phyloP scores from a whole-genome alignment of 257 asterid species.

The Scutellaria minor region DNA sequence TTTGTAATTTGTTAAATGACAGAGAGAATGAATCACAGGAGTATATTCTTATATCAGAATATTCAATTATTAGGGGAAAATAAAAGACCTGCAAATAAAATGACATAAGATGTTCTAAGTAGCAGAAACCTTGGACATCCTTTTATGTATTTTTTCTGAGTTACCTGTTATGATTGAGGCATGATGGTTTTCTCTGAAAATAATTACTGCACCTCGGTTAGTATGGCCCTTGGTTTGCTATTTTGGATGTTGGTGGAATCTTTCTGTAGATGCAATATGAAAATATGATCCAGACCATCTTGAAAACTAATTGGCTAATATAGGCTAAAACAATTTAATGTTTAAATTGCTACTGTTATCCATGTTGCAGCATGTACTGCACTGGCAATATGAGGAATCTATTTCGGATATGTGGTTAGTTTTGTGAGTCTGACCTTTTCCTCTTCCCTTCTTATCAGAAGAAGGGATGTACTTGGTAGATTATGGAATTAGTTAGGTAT shows the following conservation, averaged over 20 bases:
- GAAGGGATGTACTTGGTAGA: background rate
- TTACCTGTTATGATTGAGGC: background rate
- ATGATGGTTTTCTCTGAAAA: background rate
- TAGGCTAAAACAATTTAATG: background rate
- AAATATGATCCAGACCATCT: background rate
- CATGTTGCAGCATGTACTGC: background rate
- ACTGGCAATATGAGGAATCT: slow-evolving; percentile 9
- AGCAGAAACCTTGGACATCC: background rate
- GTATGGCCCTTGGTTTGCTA: background rate
- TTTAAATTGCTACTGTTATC: background rate
- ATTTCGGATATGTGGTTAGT: background rate
- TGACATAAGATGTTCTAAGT: background rate
- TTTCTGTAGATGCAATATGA: slow-evolving; percentile 1
- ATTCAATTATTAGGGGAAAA: too few relatives aligned
- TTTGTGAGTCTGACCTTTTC: slow-evolving; percentile 1
- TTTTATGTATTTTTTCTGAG: background rate
- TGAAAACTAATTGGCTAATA: background rate
- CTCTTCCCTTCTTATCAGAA: slow-evolving; percentile 15
- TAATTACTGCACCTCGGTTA: background rate
- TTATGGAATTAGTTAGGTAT: background rate
- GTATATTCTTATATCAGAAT: too few relatives aligned
- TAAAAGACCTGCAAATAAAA: too few relatives aligned
- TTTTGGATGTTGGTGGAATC: background rate
- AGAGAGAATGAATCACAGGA: too few relatives aligned
- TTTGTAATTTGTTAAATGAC: too few relatives aligned